These are phyloP conservation scores for Neopestalotiopsis sp. DNA, from an alignment of 2,329 filamentous ascomycete species.

Conservation along the genomic window DNA sequence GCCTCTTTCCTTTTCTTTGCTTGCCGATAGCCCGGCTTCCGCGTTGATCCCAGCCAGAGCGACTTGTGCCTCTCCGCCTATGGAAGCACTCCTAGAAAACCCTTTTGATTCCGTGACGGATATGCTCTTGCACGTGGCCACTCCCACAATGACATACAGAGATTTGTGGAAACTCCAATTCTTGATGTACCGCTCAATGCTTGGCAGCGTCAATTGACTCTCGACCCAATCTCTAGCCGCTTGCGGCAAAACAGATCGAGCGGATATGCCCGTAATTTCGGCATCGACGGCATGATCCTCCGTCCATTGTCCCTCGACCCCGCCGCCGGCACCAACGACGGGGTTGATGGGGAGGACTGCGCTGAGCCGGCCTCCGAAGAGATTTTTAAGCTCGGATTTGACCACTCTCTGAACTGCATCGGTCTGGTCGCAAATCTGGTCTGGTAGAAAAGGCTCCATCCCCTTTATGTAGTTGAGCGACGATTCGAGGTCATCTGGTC, in stretches of 20 bases:
- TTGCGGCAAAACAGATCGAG: background rate
- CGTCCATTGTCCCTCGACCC: background rate
- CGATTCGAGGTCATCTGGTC: background rate
- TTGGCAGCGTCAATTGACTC: background rate
- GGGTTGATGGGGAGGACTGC: background rate
- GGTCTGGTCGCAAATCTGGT: background rate
- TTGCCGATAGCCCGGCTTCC: background rate
- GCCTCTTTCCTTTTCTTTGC: background rate
- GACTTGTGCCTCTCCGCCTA: background rate
- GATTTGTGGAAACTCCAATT: background rate
- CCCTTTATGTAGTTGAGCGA: background rate
- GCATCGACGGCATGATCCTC: background rate
- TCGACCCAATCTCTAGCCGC: background rate
- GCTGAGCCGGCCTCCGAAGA: background rate
- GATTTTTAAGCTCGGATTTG: background rate
- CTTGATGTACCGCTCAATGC: background rate
- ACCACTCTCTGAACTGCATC: background rate
- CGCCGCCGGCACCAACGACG: background rate
- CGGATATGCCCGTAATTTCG: background rate
- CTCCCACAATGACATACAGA: constrained; percentile 1
- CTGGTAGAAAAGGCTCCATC: background rate
- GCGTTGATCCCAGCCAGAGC: background rate
- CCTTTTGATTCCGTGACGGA: background rate
- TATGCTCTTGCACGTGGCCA: background rate
- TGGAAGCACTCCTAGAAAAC: background rate